A percentile compares a stretch with the other conserved stretches of the same genome.
Conservation (phyloP, 495 filamentous ascomycete species). For the Trichoderma asperelloides region DNA sequence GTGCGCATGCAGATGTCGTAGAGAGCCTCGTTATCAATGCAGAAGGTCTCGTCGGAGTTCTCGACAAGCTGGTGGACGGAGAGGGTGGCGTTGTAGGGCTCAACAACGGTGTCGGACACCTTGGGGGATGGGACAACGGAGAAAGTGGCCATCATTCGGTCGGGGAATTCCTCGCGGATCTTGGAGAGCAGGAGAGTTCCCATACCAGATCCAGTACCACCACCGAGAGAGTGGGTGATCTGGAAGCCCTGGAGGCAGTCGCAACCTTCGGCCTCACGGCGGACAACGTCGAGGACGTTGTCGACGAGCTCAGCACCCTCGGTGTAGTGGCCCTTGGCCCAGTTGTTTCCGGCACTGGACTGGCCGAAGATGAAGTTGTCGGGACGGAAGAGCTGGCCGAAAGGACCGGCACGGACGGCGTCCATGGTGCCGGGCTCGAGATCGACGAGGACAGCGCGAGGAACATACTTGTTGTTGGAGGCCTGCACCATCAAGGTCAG, state of each 20-base stretch:
- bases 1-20: conserved; percentile 99
- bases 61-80: conserved; percentile 99
- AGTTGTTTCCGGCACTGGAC: conserved; percentile 99
- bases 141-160: conserved; percentile 99
- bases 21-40: conserved; percentile 99
- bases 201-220: conserved; percentile 99
- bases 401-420: conserved; percentile 95
- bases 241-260: conserved; percentile 99
- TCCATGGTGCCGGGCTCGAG: conserved; percentile 99
- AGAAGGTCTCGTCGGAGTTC: conserved; percentile 99
- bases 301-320: conserved; percentile 99
- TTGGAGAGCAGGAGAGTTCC: conserved; percentile 99
- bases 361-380: conserved; percentile 99
- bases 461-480: conserved; percentile 96
- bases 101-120: conserved; percentile 99
- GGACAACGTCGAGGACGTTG: conserved; percentile 95
- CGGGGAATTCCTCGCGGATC: conserved; percentile 99
- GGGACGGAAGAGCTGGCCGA: conserved; percentile 98
- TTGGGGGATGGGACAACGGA: conserved; percentile 99
- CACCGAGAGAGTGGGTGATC: conserved; percentile 99
- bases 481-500: conserved; percentile 45
- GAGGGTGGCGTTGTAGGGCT: conserved; percentile 99
- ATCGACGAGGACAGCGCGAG: conserved; percentile 98
- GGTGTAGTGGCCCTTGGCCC: conserved; percentile 99
- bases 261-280: conserved; percentile 96